Conservation (phyloP, 192 early-diverging fungal species). For the Kickxella alabastrina region DNA sequence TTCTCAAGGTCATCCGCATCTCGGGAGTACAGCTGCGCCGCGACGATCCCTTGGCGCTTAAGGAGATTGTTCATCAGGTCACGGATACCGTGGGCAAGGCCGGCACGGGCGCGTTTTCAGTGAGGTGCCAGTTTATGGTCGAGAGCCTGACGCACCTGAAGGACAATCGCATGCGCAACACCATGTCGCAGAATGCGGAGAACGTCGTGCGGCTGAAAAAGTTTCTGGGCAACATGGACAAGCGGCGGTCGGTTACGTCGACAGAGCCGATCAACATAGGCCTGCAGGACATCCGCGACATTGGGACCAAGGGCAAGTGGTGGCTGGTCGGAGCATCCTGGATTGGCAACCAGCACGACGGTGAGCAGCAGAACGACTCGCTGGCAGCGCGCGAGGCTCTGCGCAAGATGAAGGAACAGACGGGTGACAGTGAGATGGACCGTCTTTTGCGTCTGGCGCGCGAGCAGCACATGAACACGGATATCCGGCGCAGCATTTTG, state of each 20-base stretch:
- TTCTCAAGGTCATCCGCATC: slow-evolving; percentile 67
- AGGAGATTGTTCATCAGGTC: slow-evolving; percentile 74
- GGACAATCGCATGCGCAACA: slow-evolving; percentile 80
- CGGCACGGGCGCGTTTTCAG: slow-evolving; percentile 35
- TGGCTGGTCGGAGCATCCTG: slow-evolving; percentile 96
- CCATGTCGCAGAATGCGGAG: slow-evolving; percentile 57
- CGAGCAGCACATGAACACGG: slow-evolving; percentile 95
- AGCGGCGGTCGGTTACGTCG: slow-evolving; percentile 37
- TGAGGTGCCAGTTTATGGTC: slow-evolving; percentile 87
- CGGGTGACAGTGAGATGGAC: slow-evolving; percentile 40
- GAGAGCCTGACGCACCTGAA: slow-evolving; percentile 91
- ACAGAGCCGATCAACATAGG: slow-evolving; percentile 79
- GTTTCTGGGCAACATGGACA: slow-evolving; percentile 66
- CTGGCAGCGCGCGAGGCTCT: slow-evolving; percentile 7
- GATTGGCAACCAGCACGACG: slow-evolving; percentile 58
- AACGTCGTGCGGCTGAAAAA: slow-evolving; percentile 73
- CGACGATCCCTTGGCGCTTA: slow-evolving; percentile 89
- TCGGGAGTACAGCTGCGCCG: slow-evolving; percentile 80
- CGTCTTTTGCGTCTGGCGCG: slow-evolving; percentile 75
- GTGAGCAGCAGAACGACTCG: slow-evolving; percentile 1
- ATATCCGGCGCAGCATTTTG: slow-evolving; percentile 89
- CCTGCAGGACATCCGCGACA: slow-evolving; percentile 77
- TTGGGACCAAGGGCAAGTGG: slow-evolving; percentile 91
- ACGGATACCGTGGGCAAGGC: slow-evolving; percentile 29
- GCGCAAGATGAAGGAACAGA: slow-evolving; percentile 2